Conservation (phyloP, 1,284 basidiomycete species). For the Marasmius fiardii region DNA sequence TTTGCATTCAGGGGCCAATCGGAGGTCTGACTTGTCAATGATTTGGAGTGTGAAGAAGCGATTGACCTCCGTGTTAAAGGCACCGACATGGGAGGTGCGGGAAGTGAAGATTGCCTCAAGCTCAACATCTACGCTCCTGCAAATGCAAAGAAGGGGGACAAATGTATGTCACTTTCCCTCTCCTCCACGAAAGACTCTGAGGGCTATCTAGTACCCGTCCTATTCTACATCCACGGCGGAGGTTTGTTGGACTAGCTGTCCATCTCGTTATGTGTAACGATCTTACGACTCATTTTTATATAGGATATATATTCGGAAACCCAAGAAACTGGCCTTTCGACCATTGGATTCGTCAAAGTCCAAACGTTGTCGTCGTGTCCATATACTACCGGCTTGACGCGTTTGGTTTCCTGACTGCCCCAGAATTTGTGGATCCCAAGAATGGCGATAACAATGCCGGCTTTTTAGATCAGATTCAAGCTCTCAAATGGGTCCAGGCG, state of each 20-base stretch:
- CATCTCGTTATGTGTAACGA: conserved; percentile 7
- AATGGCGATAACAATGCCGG: conserved; percentile 58
- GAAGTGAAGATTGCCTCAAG: conserved; percentile 58
- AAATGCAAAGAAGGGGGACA: conserved; percentile 36
- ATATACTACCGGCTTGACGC: conserved; percentile 52
- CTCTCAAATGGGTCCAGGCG: conserved; percentile 58
- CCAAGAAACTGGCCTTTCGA: conserved; percentile 55
- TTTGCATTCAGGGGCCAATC: conserved; percentile 54
- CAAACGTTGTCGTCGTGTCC: conserved; percentile 50
- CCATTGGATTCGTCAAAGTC: conserved; percentile 47
- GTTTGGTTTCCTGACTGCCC: conserved; percentile 50
- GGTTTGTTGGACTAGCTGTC: conserved; percentile 25
- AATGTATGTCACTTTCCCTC: conserved; percentile 27
- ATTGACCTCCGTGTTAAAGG: conserved; percentile 19
- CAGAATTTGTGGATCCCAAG: conserved; percentile 35
- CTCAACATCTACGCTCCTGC: conserved; percentile 53
- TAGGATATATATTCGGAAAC: conserved; percentile 55
- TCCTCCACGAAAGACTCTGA: neutral
- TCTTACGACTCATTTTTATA: conserved; percentile 9
- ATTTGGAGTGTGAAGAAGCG: neutral
- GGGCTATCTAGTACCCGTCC: conserved; percentile 10
- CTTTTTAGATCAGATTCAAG: conserved; percentile 58
- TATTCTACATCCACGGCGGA: conserved; percentile 69
- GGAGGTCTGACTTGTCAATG: conserved; percentile 29
- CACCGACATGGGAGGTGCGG: conserved; percentile 55